Conservation (phyloP, 257 asterid genomes). For the Plectranthus barbatus region DNA sequence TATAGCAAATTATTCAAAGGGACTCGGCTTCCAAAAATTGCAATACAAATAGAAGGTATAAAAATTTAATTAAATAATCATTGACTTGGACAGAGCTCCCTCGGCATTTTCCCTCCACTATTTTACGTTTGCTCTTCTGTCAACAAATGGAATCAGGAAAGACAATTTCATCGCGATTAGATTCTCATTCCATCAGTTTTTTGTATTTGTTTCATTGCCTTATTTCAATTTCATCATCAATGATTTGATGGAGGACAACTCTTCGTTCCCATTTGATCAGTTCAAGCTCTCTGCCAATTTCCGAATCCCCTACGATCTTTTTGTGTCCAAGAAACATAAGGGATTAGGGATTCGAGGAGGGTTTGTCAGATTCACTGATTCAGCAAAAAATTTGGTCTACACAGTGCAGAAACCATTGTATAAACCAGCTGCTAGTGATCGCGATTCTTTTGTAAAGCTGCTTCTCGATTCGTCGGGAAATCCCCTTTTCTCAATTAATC, state of each 20-base stretch:
- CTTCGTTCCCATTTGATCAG: conserved; percentile 19
- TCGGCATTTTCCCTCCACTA: background rate
- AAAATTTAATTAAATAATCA: too few relatives aligned
- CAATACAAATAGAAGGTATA: too few relatives aligned
- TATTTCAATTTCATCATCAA: background rate
- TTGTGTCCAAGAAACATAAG: conserved; percentile 52
- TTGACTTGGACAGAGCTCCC: background rate
- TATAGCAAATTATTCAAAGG: too few relatives aligned
- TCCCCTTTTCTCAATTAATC: conserved; percentile 42
- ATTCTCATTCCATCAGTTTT: background rate
- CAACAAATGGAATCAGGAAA: background rate
- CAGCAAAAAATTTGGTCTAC: conserved; percentile 52
- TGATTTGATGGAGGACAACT: conserved; percentile 28
- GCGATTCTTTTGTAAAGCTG: conserved; percentile 23
- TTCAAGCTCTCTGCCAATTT: conserved; percentile 12
- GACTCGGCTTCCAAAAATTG: too few relatives aligned
- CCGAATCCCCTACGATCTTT: conserved; percentile 68
- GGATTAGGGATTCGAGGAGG: conserved; percentile 36
- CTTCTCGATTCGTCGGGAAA: conserved; percentile 52
- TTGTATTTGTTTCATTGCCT: background rate
- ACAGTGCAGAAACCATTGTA: conserved; percentile 32
- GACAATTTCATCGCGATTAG: background rate
- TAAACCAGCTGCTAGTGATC: conserved; percentile 12
- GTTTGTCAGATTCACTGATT: conserved; percentile 45
- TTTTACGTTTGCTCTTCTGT: background rate